A percentile compares a stretch with the other conserved stretches of the same genome.
Evolutionary conservation across 352 stramenopile genomes (phyloP).

Genomic region (Aphanomyces astaci): DNA sequence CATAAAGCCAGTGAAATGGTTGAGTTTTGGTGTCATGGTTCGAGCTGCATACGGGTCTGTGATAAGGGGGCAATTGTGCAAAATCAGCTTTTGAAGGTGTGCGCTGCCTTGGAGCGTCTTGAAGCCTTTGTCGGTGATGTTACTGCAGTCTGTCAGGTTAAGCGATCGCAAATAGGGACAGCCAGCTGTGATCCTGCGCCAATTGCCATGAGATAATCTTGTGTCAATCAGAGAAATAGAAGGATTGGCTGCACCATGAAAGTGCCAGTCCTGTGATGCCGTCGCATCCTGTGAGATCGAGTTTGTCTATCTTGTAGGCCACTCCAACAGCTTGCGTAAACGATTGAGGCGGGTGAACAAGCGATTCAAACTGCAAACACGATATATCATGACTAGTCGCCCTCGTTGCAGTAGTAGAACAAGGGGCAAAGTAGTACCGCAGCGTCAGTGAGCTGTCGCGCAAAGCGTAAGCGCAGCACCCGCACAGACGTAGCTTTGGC

Average conservation of each 20-base stretch:
- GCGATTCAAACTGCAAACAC: constrained; percentile 29
- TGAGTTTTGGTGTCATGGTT: too few relatives aligned
- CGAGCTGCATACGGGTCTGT: too few relatives aligned
- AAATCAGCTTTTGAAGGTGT: constrained; percentile 44
- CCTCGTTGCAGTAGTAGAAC: too few relatives aligned
- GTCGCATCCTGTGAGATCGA: constrained; percentile 53
- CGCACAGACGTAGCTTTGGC: constrained; percentile 4
- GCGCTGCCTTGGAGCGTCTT: constrained; percentile 40
- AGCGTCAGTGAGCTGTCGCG: constrained; percentile 12
- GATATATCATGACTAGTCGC: too few relatives aligned
- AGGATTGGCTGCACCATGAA: too few relatives aligned
- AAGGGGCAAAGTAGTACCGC: too few relatives aligned
- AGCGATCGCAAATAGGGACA: constrained; percentile 48
- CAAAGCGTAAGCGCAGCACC: not conserved
- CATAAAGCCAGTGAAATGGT: too few relatives aligned
- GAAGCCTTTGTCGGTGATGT: constrained; percentile 52
- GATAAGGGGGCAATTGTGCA: constrained; percentile 41
- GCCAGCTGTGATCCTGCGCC: constrained; percentile 53
- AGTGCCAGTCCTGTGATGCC: constrained; percentile 38
- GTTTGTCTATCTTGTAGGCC: constrained; percentile 35
- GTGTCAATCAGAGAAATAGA: too few relatives aligned
- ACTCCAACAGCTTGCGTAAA: constrained; percentile 36
- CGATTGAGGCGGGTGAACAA: constrained; percentile 50
- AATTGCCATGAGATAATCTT: constrained; percentile 16
- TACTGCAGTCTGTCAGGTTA: constrained; percentile 34